These are phyloP conservation scores for Grosmannia serpens DNA, from an alignment of 2,329 filamentous ascomycete species.

Conservation along the genomic window DNA sequence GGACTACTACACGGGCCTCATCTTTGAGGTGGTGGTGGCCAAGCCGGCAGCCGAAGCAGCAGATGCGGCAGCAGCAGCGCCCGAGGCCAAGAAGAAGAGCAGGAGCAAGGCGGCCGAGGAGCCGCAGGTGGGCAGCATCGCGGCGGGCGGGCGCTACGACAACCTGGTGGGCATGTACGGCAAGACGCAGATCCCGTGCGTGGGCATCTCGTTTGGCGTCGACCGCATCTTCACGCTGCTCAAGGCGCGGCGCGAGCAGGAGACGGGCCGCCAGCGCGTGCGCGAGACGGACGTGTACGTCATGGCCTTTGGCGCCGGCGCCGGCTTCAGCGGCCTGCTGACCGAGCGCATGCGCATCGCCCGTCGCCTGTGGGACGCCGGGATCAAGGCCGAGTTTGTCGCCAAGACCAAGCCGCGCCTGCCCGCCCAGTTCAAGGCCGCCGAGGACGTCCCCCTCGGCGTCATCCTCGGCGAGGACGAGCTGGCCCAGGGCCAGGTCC, in stretches of 20 bases:
- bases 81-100: slow-evolving; percentile 14
- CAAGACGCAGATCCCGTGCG: slow-evolving; percentile 77
- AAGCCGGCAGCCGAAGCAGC: slow-evolving; percentile 20
- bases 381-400: slow-evolving; percentile 80
- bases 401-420: slow-evolving; percentile 89
- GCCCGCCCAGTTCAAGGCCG: slow-evolving; percentile 81
- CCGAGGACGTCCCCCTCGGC: slow-evolving; percentile 76
- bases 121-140: slow-evolving; percentile 71
- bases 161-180: slow-evolving; percentile 91
- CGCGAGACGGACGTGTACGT: slow-evolving; percentile 85
- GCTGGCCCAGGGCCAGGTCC: slow-evolving; percentile 68
- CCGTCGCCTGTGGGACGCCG: slow-evolving; percentile 69
- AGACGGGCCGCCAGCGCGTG: slow-evolving; percentile 34
- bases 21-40: slow-evolving; percentile 65
- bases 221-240: slow-evolving; percentile 92
- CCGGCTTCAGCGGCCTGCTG: slow-evolving; percentile 55
- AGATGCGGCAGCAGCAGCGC: slow-evolving; percentile 21
- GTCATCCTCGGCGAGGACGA: slow-evolving; percentile 90
- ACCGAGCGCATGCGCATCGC: slow-evolving; percentile 76
- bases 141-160: slow-evolving; percentile 85
- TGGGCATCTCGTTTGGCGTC: slow-evolving; percentile 86
- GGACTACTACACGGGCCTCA: slow-evolving; percentile 55
- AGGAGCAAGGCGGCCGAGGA: slow-evolving; percentile 9
- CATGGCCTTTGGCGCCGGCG: slow-evolving; percentile 82
- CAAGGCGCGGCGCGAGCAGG: slow-evolving; percentile 56